A percentile compares a stretch with the other conserved stretches of the same genome.
Evolutionary conservation across 1,284 basidiomycete species (phyloP).

Genomic region (Fomitopsis pinicola): DNA sequence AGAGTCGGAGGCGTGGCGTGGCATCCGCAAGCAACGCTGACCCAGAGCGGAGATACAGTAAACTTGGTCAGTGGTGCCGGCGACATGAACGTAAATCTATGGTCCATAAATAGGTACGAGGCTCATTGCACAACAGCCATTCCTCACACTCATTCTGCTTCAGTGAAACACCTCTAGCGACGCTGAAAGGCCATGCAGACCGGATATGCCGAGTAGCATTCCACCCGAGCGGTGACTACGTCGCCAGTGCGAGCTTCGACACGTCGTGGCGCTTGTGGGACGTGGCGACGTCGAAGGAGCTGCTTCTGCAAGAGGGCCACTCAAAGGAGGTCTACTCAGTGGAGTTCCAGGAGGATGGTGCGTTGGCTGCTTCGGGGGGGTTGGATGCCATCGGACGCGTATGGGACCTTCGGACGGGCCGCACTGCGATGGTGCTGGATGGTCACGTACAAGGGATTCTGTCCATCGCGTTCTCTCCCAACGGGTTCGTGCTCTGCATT

Average conservation of each 20-base stretch:
- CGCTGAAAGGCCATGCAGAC: slow-evolving; percentile 84
- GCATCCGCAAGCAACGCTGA: slow-evolving; percentile 93
- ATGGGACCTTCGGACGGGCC: slow-evolving; percentile 94
- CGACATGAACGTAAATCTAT: slow-evolving; percentile 83
- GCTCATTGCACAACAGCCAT: too few species aligned
- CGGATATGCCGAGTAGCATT: slow-evolving; percentile 93
- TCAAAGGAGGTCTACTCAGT: slow-evolving; percentile 95
- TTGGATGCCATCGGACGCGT: slow-evolving; percentile 96
- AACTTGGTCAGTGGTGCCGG: slow-evolving; percentile 93
- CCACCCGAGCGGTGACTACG: slow-evolving; percentile 91
- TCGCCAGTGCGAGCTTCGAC: slow-evolving; percentile 95
- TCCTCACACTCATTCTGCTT: not conserved
- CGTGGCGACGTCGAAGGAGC: slow-evolving; percentile 72
- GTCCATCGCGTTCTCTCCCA: slow-evolving; percentile 90
- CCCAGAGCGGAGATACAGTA: slow-evolving; percentile 61
- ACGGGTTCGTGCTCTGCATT: slow-evolving; percentile 58
- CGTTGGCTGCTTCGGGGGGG: slow-evolving; percentile 89
- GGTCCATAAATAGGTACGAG: slow-evolving; percentile 80
- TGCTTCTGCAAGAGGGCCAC: slow-evolving; percentile 94
- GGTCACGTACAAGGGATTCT: slow-evolving; percentile 96
- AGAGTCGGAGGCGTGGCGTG: slow-evolving; percentile 94
- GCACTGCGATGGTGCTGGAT: slow-evolving; percentile 97
- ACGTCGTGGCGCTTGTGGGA: slow-evolving; percentile 99
- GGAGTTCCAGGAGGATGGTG: slow-evolving; percentile 94
- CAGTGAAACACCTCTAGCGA: slow-evolving; percentile 77